Evolutionary conservation across 306 rosid genomes (phyloP).

Genomic region (Dryas alaskensis): DNA sequence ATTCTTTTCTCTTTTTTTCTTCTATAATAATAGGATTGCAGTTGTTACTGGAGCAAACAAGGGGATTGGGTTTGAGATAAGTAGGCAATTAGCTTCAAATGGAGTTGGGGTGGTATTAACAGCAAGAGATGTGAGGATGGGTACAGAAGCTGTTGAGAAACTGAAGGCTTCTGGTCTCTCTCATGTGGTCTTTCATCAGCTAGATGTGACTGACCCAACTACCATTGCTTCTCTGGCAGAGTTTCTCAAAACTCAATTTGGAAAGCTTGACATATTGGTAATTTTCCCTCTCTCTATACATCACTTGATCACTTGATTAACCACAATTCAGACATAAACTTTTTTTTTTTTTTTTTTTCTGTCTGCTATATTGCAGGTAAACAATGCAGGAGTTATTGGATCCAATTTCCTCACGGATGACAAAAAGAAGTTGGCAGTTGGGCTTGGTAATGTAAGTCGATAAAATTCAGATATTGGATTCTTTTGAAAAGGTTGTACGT

Average conservation of each 20-base stretch:
- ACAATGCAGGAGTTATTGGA: slow-evolving; percentile 16
- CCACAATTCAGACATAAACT: neutral
- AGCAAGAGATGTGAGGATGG: slow-evolving; percentile 14
- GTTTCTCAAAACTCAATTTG: slow-evolving; percentile 7
- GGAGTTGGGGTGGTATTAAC: slow-evolving; percentile 17
- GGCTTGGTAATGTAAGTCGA: neutral
- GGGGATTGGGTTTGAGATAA: slow-evolving; percentile 25
- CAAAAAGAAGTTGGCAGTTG: neutral
- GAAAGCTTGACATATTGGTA: slow-evolving; percentile 19
- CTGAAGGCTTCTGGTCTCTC: slow-evolving; percentile 12
- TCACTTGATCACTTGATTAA: neutral
- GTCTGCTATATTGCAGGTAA: neutral
- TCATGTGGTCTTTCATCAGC: slow-evolving; percentile 20
- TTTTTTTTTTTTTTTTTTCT: neutral
- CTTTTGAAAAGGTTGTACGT: too few species aligned
- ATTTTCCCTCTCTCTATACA: neutral
- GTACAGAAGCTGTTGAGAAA: slow-evolving; percentile 18
- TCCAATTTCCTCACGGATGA: neutral
- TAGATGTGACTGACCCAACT: slow-evolving; percentile 1
- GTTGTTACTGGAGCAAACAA: slow-evolving; percentile 29
- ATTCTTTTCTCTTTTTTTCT: neutral
- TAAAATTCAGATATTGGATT: neutral
- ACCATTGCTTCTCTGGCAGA: slow-evolving; percentile 15
- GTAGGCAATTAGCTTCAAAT: slow-evolving; percentile 11
- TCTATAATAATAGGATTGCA: slow-evolving; percentile 6